Evolutionary conservation across 2,329 filamentous ascomycete species (phyloP), one percentile per base, ranked within the genome.

Genomic region (Coniosporium tulheliwenetii): DNA sequence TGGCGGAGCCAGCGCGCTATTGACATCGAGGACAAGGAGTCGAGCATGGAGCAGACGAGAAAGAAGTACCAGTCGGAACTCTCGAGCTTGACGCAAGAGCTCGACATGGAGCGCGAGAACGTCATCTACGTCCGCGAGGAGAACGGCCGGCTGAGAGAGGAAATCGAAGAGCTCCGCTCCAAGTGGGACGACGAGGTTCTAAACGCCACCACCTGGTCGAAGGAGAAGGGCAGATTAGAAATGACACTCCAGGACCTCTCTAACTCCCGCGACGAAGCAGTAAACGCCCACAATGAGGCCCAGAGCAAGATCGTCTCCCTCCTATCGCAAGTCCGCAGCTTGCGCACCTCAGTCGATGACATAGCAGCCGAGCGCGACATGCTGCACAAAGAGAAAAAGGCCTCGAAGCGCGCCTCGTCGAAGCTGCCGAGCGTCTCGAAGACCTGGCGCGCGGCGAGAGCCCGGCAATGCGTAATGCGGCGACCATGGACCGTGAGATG

Each of bases 141-240:
- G 60, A 93, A 89, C 47, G 75, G 81, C 12, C 79, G 85, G 36
- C 71, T 98, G 40, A 81, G 89, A n/a, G 89, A 96, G 57, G 91
- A 98, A 61, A 77, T 96, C 16, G 91, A 98, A 52, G 86, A 94
- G 52, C 72, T 96, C 43, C 79, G 91, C 48, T 86, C 80, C 50
- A 96, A 96, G 64, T 96, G 91, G 89, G 91, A 98, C 53, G 85
- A 96, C 52, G 89, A 98, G 62, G 85, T 96, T 9, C 75, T 96
- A 50, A 96, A 96, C 64, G 93, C 85, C 61, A 93, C 86, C 12
- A 94, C 89, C 1, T 96, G 91, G 87, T 87, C 87, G 10, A 98
- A 98, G 66, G 89, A 98, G 64, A 96, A 96, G 68, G 75, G 85
- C 12, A 80, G 89, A 12, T 71, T 98, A 34, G 89, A 96, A 58